Percentiles rank a stretch among this genome's conserved stretches.
phyloP scores from a whole-genome alignment of 768 basidiomycete genomes.

The Russula emetica region DNA sequence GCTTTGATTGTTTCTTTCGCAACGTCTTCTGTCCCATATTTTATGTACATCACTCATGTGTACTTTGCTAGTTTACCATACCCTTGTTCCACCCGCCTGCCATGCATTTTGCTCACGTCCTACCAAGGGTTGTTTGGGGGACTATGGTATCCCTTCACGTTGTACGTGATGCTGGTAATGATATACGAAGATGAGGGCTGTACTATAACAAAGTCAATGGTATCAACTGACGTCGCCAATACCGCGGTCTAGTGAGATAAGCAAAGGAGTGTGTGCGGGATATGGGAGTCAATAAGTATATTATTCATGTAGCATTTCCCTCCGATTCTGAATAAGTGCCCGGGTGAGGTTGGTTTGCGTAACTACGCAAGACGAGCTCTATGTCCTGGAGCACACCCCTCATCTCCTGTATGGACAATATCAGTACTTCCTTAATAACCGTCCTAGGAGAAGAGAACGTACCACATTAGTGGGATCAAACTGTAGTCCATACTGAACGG shows the following conservation, averaged over 20 bases:
- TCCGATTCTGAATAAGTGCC: not conserved
- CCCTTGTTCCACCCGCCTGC: not conserved
- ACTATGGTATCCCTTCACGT: not conserved
- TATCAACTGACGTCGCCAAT: not conserved
- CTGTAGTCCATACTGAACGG: constrained; percentile 75
- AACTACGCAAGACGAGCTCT: constrained; percentile 20
- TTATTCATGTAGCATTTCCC: constrained; percentile 15
- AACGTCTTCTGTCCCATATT: constrained; percentile 2
- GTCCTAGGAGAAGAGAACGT: constrained; percentile 23
- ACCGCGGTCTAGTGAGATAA: not conserved
- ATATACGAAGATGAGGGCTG: not conserved
- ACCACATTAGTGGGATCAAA: constrained; percentile 73
- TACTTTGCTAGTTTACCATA: not conserved
- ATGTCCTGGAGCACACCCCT: constrained; percentile 25
- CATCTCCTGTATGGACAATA: constrained; percentile 22
- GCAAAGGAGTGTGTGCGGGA: not conserved
- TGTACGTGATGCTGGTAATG: not conserved
- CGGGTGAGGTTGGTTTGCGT: constrained; percentile 14
- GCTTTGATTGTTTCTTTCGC: not conserved
- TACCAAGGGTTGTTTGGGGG: not conserved
- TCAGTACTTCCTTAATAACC: not conserved
- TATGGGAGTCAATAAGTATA: constrained; percentile 9
- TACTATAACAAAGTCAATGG: not conserved
- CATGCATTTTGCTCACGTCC: not conserved
- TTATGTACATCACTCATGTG: not conserved